phyloP scores from a whole-genome alignment of 2,329 filamentous ascomycete species.

The Pyrenophora tritici-repentis region DNA sequence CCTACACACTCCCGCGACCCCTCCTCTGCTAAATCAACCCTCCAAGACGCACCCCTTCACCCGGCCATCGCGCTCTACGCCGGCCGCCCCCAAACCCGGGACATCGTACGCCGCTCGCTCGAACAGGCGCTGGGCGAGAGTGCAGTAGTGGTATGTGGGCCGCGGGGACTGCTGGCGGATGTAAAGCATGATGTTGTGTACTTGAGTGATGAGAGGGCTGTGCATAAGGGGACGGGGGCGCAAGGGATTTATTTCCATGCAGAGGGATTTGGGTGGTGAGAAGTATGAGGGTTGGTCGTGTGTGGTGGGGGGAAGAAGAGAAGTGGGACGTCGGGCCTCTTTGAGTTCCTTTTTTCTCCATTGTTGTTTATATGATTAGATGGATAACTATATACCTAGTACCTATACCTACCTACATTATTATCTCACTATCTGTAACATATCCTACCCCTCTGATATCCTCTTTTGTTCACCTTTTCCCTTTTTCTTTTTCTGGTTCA shows the following conservation, averaged over 20 bases:
- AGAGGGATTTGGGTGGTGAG: constrained; percentile 56
- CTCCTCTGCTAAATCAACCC: constrained; percentile 5
- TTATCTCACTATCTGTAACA: too few relatives aligned
- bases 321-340: too few relatives aligned
- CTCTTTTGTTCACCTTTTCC: too few relatives aligned
- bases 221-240: constrained; percentile 69
- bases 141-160: constrained; percentile 67
- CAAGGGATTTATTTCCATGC: constrained; percentile 67
- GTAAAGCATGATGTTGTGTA: constrained; percentile 60
- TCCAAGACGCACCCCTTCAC: constrained; percentile 32
- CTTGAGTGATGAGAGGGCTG: constrained; percentile 67
- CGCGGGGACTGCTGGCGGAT: constrained; percentile 59
- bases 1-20: constrained; percentile 14
- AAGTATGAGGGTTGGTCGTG: background rate
- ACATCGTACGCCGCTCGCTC: constrained; percentile 60
- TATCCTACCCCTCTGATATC: too few relatives aligned
- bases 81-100: constrained; percentile 58
- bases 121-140: constrained; percentile 66
- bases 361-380: too few relatives aligned
- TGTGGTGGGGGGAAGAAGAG: background rate
- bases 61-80: constrained; percentile 48
- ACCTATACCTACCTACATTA: too few relatives aligned
- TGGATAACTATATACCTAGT: too few relatives aligned
- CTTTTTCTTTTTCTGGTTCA: too few relatives aligned
- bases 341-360: background rate